Conservation (phyloP, 352 stramenopile species). For the Pythium brassicae region DNA sequence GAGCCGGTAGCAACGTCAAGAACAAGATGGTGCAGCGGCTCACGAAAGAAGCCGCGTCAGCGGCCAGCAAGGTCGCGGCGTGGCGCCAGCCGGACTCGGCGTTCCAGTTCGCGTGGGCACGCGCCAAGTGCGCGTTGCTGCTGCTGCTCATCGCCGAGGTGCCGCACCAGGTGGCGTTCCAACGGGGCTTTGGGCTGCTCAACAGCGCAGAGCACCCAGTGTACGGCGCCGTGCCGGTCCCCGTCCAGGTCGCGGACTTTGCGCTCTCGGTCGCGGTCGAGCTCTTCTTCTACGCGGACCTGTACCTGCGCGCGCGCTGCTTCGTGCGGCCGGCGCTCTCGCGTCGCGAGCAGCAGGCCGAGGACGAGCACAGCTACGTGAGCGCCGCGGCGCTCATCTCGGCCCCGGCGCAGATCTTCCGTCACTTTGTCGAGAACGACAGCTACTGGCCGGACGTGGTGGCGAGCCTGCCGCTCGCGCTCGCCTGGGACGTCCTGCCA, state of each 20-base stretch:
- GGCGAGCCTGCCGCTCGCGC: conserved; percentile 29
- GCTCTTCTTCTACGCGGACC: conserved; percentile 55
- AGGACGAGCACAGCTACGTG: conserved; percentile 15
- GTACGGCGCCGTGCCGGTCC: conserved; percentile 27
- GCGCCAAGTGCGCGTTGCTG: conserved; percentile 25
- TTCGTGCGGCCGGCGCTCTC: conserved; percentile 32
- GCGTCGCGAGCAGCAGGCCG: conserved; percentile 8
- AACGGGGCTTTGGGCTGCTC: conserved; percentile 38
- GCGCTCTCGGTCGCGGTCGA: conserved; percentile 31
- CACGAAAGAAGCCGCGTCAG: conserved; percentile 3
- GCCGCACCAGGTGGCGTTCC: conserved; percentile 40
- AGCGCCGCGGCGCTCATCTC: conserved; percentile 11
- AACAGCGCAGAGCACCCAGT: conserved; percentile 15
- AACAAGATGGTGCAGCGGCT: conserved; percentile 22
- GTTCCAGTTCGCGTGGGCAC: conserved; percentile 25
- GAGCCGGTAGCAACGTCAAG: conserved; percentile 27
- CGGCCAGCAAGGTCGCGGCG: conserved; percentile 2
- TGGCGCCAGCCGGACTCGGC: conserved; percentile 28
- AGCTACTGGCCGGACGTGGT: conserved; percentile 28
- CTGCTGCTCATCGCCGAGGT: conserved; percentile 37
- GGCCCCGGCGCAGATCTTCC: conserved; percentile 19
- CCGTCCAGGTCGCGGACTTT: conserved; percentile 35
- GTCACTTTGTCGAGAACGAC: conserved; percentile 40
- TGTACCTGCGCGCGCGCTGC: conserved; percentile 33
- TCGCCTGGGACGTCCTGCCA: conserved; percentile 54